phyloP scores from a whole-genome alignment of 345 rosid species.

The Raphanus sativus region DNA sequence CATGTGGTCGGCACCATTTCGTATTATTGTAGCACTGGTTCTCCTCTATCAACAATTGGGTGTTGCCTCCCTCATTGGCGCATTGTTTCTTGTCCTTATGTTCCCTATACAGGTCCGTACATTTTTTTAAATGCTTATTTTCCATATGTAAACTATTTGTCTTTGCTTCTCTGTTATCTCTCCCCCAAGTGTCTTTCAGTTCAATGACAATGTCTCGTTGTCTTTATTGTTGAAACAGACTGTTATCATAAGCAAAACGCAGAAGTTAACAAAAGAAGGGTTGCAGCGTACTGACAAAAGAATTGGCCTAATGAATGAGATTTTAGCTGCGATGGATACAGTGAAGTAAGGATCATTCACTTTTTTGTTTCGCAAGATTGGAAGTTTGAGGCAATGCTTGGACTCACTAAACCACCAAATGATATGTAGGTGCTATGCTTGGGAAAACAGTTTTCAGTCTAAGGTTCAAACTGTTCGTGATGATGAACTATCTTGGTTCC shows the following conservation, averaged over 20 bases:
- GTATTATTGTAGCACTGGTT: slow-evolving; percentile 72
- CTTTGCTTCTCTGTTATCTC: background rate
- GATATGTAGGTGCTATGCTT: slow-evolving; percentile 84
- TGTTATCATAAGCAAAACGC: slow-evolving; percentile 83
- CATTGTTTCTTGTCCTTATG: slow-evolving; percentile 75
- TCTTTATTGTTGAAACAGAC: slow-evolving; percentile 52
- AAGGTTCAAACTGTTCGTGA: slow-evolving; percentile 80
- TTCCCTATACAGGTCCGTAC: slow-evolving; percentile 88
- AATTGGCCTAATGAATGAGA: slow-evolving; percentile 96
- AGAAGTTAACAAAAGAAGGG: slow-evolving; percentile 92
- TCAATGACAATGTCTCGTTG: background rate
- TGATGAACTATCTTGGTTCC: slow-evolving; percentile 96
- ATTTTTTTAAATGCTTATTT: slow-evolving; percentile 18
- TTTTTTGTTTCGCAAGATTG: background rate
- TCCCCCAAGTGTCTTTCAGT: slow-evolving; percentile 2
- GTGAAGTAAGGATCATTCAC: slow-evolving; percentile 66
- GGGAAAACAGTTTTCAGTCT: slow-evolving; percentile 93
- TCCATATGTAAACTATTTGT: slow-evolving; percentile 1
- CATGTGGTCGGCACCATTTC: slow-evolving; percentile 98
- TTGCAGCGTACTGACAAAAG: slow-evolving; percentile 96
- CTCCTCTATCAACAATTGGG: slow-evolving; percentile 67
- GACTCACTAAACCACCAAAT: slow-evolving; percentile 25
- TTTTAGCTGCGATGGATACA: slow-evolving; percentile 98
- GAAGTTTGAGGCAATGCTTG: slow-evolving; percentile 25
- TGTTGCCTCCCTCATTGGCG: slow-evolving; percentile 59